A percentile compares a stretch with the other conserved stretches of the same genome.
phyloP scores from a whole-genome alignment of 2,329 filamentous ascomycete species.

The Pseudocercospora macadamiae region DNA sequence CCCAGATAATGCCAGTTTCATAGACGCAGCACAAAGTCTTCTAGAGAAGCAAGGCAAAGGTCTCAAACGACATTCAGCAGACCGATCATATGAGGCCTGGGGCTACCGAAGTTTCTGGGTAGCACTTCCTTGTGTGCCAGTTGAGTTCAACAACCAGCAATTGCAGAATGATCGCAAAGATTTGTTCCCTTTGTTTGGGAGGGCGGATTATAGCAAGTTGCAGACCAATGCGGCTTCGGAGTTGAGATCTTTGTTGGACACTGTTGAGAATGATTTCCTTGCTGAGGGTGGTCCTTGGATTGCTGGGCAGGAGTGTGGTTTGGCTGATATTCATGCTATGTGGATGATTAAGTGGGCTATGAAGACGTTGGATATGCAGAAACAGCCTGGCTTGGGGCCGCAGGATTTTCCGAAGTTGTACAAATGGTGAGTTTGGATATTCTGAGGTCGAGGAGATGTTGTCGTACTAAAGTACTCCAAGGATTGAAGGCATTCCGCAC shows the following conservation, averaged over 20 bases:
- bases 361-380: slow-evolving; percentile 22
- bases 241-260: slow-evolving; percentile 21
- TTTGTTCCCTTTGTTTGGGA: slow-evolving; percentile 28
- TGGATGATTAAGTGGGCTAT: slow-evolving; percentile 32
- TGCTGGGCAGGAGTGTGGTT: slow-evolving; percentile 16
- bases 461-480: neutral
- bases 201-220: slow-evolving; percentile 24
- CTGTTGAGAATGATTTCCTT: slow-evolving; percentile 28
- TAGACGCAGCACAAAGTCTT: slow-evolving; percentile 19
- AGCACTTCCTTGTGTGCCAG: slow-evolving; percentile 22
- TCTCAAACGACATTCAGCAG: slow-evolving; percentile 17
- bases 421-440: slow-evolving; percentile 22
- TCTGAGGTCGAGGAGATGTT: neutral
- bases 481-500: slow-evolving; percentile 21
- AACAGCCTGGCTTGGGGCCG: slow-evolving; percentile 22
- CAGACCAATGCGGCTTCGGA: slow-evolving; percentile 24
- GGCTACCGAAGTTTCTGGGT: slow-evolving; percentile 31
- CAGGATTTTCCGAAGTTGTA: slow-evolving; percentile 25
- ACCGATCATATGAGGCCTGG: slow-evolving; percentile 26
- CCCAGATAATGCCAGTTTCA: slow-evolving; percentile 30
- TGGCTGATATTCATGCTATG: slow-evolving; percentile 28
- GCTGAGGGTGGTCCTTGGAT: slow-evolving; percentile 21
- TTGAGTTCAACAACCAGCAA: slow-evolving; percentile 22
- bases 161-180: slow-evolving; percentile 26
- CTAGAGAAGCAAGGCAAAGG: slow-evolving; percentile 22